A percentile compares a stretch with the other conserved stretches of the same genome.
Evolutionary conservation across 768 basidiomycete genomes (phyloP).

Genomic region (Serpula lacrymans): DNA sequence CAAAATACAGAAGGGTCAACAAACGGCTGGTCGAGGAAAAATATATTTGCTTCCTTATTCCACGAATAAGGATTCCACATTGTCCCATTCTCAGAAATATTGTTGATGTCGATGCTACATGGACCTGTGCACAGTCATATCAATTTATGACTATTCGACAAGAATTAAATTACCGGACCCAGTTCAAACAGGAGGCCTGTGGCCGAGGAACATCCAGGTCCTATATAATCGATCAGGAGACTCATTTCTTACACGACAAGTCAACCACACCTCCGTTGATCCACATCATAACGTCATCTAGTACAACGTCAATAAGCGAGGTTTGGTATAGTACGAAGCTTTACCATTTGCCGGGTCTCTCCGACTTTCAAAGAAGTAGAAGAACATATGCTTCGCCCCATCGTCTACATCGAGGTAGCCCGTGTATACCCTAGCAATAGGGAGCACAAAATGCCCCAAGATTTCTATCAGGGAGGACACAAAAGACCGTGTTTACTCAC

Average conservation of each 20-base stretch:
- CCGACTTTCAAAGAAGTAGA: constrained; percentile 62
- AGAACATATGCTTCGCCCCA: constrained; percentile 51
- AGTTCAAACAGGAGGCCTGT: constrained; percentile 61
- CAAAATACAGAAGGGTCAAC: constrained; percentile 4
- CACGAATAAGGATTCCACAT: constrained; percentile 62
- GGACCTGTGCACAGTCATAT: constrained; percentile 45
- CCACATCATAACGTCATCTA: constrained; percentile 70
- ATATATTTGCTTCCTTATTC: constrained; percentile 65
- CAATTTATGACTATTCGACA: constrained; percentile 11
- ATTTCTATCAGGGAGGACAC: neutral
- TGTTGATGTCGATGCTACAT: constrained; percentile 56
- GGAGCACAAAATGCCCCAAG: neutral
- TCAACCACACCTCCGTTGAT: constrained; percentile 55
- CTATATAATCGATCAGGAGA: constrained; percentile 26
- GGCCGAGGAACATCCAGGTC: constrained; percentile 55
- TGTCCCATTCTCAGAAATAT: constrained; percentile 54
- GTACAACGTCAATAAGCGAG: neutral
- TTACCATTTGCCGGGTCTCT: constrained; percentile 38
- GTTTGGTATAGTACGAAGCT: neutral
- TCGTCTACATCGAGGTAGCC: constrained; percentile 46
- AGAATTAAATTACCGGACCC: constrained; percentile 25
- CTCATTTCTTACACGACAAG: neutral
- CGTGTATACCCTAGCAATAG: constrained; percentile 35
- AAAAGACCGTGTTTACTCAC: constrained; percentile 14
- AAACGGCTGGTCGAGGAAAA: constrained; percentile 68